These are phyloP conservation scores for Colletotrichum eleusines DNA, from an alignment of 2,329 filamentous ascomycete genomes.

Conservation along the genomic window DNA sequence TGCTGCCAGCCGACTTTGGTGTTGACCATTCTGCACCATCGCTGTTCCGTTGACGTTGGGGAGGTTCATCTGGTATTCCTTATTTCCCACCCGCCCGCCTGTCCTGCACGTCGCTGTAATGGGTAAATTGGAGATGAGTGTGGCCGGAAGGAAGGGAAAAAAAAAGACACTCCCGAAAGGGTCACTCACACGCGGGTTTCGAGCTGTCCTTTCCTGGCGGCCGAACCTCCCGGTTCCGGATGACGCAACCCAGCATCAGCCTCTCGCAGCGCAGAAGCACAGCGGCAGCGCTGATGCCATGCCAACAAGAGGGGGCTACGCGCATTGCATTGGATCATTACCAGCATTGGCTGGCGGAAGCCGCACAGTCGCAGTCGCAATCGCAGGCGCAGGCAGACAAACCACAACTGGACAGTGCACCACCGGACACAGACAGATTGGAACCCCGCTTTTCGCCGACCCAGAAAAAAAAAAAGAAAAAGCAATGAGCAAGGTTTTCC, in stretches of 20 bases:
- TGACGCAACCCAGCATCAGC: constrained; percentile 34
- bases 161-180: not conserved
- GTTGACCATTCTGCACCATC: not conserved
- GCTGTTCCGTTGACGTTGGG: not conserved
- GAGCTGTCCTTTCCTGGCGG: constrained; percentile 17
- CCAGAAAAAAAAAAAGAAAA: constrained; percentile 23
- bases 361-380: not conserved
- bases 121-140: constrained; percentile 20
- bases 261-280: constrained; percentile 22
- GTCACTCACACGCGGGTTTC: constrained; percentile 31
- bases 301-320: not conserved
- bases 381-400: not conserved
- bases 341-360: constrained; percentile 26
- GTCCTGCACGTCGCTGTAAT: constrained; percentile 27
- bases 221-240: constrained; percentile 35
- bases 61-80: not conserved
- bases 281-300: constrained; percentile 21
- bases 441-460: constrained; percentile 23
- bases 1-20: not conserved
- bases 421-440: not conserved
- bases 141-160: not conserved
- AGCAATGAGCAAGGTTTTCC: constrained; percentile 41
- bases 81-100: not conserved
- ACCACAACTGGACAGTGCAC: not conserved
- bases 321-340: constrained; percentile 11